Evolutionary conservation across 495 filamentous ascomycete genomes (phyloP), one percentile per base, ranked within the genome.

Genomic region (Lophium mytilinum): DNA sequence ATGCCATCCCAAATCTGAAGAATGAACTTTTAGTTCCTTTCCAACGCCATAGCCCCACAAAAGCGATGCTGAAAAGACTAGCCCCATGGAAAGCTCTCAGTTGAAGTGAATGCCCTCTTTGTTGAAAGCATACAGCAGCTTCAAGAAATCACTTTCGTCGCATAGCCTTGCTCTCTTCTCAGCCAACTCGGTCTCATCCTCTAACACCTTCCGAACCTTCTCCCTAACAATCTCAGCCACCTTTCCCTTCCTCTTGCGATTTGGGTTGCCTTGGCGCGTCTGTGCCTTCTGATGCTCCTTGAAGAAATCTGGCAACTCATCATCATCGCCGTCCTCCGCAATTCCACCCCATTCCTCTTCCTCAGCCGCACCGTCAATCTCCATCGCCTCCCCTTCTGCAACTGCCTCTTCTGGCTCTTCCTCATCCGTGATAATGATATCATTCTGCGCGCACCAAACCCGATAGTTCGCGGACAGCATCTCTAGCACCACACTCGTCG

Each of bases 71-170:
- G 24, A 30, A 30, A n/a, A n/a, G n/a, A 30, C 24, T 30, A 3
- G 2, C 24, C 6, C 24, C 24, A 6, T 30, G 6, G 3, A 2
- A 30, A 30, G 24, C 18, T 10, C 15, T 81, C 73, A 95, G 52
- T 82, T 88, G 75, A 97, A 97, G 75, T 95, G 91, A 58, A 96
- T 92, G 14, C 89, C 89, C 66, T 95, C 88, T 55, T 88, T 80
- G 69, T 95, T 94, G 72, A 95, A 91, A 35, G 82, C 80, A 76
- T 81, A 85, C 61, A 87, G 64, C 62, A 87, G 58, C 71, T 77
- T 83, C 69, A 97, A 71, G 66, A 96, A 96, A 62, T 95, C 90
- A 50, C 87, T 88, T 71, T 95, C 88, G 68, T 95, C 90, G 59
- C 89, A 90, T 74, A 88, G 85, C 56, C 87, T 80, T 8, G 89